Evolutionary conservation across 2,329 filamentous ascomycete genomes (phyloP).

Genomic region (Cryphonectria radicalis): DNA sequence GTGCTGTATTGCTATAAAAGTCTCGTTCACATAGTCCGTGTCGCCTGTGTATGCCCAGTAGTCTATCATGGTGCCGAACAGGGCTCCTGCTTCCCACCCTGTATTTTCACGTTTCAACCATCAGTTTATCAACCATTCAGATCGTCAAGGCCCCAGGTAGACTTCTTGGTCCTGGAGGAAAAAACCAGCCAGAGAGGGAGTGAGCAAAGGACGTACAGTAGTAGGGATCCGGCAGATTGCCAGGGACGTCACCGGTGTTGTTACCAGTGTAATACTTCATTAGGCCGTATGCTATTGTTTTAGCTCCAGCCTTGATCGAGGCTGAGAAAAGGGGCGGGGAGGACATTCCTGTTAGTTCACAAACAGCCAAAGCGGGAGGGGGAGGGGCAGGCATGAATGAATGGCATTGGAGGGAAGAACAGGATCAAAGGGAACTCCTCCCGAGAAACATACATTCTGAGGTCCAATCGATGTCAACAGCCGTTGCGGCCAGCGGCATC

Average conservation of each 20-base stretch:
- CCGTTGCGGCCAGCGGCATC: constrained; percentile 30
- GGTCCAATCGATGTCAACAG: constrained; percentile 31
- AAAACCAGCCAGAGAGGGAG: background rate
- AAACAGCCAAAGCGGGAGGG: background rate
- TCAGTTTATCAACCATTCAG: too few species aligned
- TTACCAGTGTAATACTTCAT: constrained; percentile 32
- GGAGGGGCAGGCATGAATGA: background rate
- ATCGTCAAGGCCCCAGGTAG: too few species aligned
- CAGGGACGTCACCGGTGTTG: constrained; percentile 31
- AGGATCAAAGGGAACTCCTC: background rate
- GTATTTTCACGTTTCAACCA: constrained; percentile 38
- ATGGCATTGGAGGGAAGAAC: background rate
- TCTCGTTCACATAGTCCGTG: constrained; percentile 57
- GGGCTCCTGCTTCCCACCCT: constrained; percentile 73
- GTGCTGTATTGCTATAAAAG: constrained; percentile 55
- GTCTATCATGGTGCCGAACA: constrained; percentile 67
- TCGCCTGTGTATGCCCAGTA: constrained; percentile 69
- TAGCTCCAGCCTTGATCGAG: constrained; percentile 29
- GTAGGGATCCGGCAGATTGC: constrained; percentile 38
- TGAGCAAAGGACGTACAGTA: constrained; percentile 46
- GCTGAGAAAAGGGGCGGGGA: constrained; percentile 5
- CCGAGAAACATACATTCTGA: constrained; percentile 17
- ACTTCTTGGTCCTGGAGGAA: background rate
- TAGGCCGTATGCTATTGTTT: constrained; percentile 30
- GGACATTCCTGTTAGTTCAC: constrained; percentile 13